A percentile compares a stretch with the other conserved stretches of the same genome.
Conservation (phyloP, 208 protist genomes). For the Leishmania aethiopica region DNA sequence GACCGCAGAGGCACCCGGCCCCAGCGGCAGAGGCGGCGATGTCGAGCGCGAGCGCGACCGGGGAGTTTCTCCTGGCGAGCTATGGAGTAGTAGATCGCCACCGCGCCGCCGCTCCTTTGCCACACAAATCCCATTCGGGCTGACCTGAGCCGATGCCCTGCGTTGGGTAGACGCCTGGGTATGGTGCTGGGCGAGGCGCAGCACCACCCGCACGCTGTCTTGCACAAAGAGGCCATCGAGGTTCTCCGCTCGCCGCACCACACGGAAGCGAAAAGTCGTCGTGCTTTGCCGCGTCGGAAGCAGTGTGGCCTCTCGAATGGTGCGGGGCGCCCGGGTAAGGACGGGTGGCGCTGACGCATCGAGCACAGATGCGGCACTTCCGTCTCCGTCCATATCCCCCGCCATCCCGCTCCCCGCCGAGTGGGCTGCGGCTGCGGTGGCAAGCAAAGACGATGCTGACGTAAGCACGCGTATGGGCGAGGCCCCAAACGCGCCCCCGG, state of each 20-base stretch:
- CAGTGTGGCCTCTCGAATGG: slow-evolving; percentile 30
- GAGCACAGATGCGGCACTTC: not conserved
- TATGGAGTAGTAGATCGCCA: too few relatives aligned
- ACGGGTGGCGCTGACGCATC: not conserved
- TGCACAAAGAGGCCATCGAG: slow-evolving; percentile 49
- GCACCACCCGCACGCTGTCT: slow-evolving; percentile 56
- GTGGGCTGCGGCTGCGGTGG: not conserved
- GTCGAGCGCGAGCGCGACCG: slow-evolving; percentile 3
- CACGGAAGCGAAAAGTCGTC: slow-evolving; percentile 23
- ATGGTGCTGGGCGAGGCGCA: slow-evolving; percentile 64
- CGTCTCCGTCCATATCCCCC: not conserved
- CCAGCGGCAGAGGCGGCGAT: not conserved
- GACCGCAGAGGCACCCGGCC: not conserved
- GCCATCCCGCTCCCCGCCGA: not conserved
- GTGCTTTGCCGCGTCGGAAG: slow-evolving; percentile 31
- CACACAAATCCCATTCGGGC: not conserved
- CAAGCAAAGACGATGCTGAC: not conserved
- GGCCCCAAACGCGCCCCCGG: not conserved
- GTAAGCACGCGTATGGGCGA: slow-evolving; percentile 9
- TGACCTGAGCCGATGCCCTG: not conserved
- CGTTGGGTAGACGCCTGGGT: slow-evolving; percentile 1
- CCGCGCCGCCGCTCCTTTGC: slow-evolving; percentile 2
- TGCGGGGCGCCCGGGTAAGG: slow-evolving; percentile 11
- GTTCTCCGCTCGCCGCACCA: slow-evolving; percentile 42
- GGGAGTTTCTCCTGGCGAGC: not conserved